Percentiles rank a stretch among this genome's conserved stretches.
Evolutionary conservation across 257 asterid genomes (phyloP).

Genomic region (Nemophila menziesii): DNA sequence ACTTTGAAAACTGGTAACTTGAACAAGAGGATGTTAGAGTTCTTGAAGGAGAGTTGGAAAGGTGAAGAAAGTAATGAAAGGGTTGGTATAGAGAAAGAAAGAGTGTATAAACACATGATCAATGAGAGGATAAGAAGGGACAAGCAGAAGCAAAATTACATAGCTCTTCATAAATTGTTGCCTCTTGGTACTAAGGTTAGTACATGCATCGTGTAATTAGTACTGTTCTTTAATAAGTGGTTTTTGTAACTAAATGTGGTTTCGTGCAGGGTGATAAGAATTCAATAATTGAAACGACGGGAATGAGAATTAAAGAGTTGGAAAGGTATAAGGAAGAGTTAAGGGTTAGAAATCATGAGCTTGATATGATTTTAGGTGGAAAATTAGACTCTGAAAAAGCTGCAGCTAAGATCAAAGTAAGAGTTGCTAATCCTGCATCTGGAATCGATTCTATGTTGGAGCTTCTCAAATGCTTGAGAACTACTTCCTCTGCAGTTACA

Average conservation of each 20-base stretch:
- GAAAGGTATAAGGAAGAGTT: constrained; percentile 12
- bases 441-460: constrained; percentile 41
- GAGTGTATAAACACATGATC: constrained; percentile 27
- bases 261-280: constrained; percentile 31
- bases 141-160: constrained; percentile 26
- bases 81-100: constrained; percentile 15
- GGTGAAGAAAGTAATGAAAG: background rate
- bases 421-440: constrained; percentile 30
- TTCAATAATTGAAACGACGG: constrained; percentile 34
- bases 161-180: constrained; percentile 25
- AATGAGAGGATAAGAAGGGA: constrained; percentile 40
- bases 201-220: background rate
- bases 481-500: constrained; percentile 10
- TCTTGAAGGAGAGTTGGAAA: constrained; percentile 26
- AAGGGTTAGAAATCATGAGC: constrained; percentile 17
- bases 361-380: constrained; percentile 12
- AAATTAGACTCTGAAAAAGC: constrained; percentile 3
- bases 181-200: constrained; percentile 45
- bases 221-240: background rate
- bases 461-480: constrained; percentile 27
- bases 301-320: constrained; percentile 21
- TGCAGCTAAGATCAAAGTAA: constrained; percentile 21
- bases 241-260: background rate
- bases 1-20: constrained; percentile 12
- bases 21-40: constrained; percentile 32